Conservation (phyloP, 2,329 filamentous ascomycete genomes). For the Bipolaris cookei region DNA sequence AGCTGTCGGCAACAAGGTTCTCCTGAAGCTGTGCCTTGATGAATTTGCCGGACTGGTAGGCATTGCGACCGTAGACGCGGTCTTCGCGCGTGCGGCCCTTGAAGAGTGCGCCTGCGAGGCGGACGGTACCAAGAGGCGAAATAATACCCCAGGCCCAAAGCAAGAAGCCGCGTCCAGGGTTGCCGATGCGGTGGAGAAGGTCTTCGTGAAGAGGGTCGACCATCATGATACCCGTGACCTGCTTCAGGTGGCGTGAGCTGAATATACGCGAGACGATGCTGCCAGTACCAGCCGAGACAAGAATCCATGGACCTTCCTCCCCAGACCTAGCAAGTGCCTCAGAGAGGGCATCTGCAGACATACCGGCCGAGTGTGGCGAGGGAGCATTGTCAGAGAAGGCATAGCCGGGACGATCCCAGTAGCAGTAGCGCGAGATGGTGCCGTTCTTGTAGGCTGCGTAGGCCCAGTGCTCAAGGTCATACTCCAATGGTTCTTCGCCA, state of each 20-base stretch:
- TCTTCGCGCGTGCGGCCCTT: constrained; percentile 80
- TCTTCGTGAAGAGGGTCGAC: constrained; percentile 92
- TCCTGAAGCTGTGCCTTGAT: constrained; percentile 94
- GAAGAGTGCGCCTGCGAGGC: constrained; percentile 80
- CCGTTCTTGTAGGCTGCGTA: constrained; percentile 77
- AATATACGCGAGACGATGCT: constrained; percentile 92
- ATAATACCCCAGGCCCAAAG: constrained; percentile 87
- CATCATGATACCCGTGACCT: constrained; percentile 79
- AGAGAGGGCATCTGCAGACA: constrained; percentile 86
- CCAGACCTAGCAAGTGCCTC: constrained; percentile 81
- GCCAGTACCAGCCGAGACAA: constrained; percentile 85
- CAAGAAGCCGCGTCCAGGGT: constrained; percentile 74
- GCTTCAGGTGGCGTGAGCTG: constrained; percentile 76
- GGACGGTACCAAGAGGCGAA: constrained; percentile 84
- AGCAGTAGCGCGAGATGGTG: constrained; percentile 88
- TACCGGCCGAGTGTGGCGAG: constrained; percentile 89
- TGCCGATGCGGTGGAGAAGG: constrained; percentile 71
- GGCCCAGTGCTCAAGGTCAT: constrained; percentile 80
- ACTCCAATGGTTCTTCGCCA: constrained; percentile 78
- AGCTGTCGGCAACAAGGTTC: constrained; percentile 81
- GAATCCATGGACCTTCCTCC: constrained; percentile 86
- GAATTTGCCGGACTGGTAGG: constrained; percentile 80
- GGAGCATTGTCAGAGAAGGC: constrained; percentile 91
- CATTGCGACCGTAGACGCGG: constrained; percentile 79
- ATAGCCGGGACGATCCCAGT: constrained; percentile 89